Evolutionary conservation across 164 flowering plant genomes (phyloP).

Genomic region (Echeveria elegans): DNA sequence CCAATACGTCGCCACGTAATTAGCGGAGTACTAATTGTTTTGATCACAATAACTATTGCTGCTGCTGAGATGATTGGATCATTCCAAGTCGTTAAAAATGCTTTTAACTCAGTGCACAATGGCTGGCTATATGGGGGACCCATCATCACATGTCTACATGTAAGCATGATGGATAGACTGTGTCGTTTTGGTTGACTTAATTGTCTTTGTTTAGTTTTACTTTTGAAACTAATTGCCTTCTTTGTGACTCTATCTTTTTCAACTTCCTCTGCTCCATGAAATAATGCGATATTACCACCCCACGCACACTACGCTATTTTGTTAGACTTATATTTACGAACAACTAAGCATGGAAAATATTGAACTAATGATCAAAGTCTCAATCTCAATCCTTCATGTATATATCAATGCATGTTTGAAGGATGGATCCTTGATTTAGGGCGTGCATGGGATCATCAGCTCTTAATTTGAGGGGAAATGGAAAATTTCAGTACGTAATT

Average conservation of each 20-base stretch:
- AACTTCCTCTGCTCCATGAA: not conserved
- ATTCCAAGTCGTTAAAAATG: too few relatives aligned
- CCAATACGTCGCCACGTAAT: too few relatives aligned
- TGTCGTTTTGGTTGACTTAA: not conserved
- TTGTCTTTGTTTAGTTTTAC: not conserved
- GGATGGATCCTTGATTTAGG: slow-evolving; percentile 4
- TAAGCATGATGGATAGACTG: not conserved
- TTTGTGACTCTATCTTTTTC: not conserved
- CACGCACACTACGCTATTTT: not conserved
- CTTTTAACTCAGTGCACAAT: too few relatives aligned
- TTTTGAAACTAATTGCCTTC: not conserved
- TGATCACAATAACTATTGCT: too few relatives aligned
- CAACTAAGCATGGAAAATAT: not conserved
- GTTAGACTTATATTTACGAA: too few relatives aligned
- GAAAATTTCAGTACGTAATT: not conserved
- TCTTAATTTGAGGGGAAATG: slow-evolving; percentile 3
- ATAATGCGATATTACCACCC: not conserved
- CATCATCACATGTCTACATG: too few relatives aligned
- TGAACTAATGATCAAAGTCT: not conserved
- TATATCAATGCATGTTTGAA: not conserved
- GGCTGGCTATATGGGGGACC: too few relatives aligned
- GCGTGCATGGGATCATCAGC: slow-evolving; percentile 4
- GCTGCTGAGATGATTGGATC: too few relatives aligned
- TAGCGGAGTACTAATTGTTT: too few relatives aligned
- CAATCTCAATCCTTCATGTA: too few relatives aligned